Conservation (phyloP, 768 basidiomycete genomes). For the Trametes meyenii region DNA sequence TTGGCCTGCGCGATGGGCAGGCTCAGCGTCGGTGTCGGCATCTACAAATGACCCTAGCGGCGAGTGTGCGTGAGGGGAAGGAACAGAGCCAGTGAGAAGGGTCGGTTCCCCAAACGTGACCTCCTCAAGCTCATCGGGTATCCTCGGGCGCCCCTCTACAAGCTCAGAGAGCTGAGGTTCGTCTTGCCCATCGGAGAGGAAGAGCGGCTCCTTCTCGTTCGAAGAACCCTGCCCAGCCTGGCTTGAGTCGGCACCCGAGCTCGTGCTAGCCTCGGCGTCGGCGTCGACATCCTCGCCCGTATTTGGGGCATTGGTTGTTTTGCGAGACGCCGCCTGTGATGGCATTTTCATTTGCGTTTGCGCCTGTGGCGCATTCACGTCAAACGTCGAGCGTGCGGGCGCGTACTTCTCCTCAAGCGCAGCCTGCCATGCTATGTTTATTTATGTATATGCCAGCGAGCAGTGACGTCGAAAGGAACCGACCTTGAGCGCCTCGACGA, state of each 20-base stretch:
- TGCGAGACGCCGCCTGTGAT: neutral
- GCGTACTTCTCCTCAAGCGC: constrained; percentile 72
- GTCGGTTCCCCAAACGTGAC: constrained; percentile 2
- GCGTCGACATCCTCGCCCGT: neutral
- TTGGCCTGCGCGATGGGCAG: no score
- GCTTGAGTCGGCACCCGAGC: neutral
- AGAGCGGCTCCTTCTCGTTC: constrained; percentile 21
- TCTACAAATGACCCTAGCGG: neutral
- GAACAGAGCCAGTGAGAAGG: constrained; percentile 1
- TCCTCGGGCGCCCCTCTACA: no score
- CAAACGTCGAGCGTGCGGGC: constrained; percentile 72
- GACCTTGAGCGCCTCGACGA: constrained; percentile 82
- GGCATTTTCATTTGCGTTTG: neutral
- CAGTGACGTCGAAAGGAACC: neutral
- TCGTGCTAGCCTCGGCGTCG: neutral
- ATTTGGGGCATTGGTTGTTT: neutral
- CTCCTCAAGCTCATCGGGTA: neutral
- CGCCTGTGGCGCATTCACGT: constrained; percentile 39
- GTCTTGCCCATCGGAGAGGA: constrained; percentile 25
- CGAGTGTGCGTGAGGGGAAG: neutral
- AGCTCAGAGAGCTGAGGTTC: neutral
- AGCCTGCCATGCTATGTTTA: constrained; percentile 41
- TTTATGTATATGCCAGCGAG: constrained; percentile 2
- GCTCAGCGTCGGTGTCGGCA: neutral
- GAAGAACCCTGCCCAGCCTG: neutral